A percentile compares a stretch with the other conserved stretches of the same genome.
phyloP scores from a whole-genome alignment of 1,139 yeast species.

The Saccharomyces hybrid region DNA sequence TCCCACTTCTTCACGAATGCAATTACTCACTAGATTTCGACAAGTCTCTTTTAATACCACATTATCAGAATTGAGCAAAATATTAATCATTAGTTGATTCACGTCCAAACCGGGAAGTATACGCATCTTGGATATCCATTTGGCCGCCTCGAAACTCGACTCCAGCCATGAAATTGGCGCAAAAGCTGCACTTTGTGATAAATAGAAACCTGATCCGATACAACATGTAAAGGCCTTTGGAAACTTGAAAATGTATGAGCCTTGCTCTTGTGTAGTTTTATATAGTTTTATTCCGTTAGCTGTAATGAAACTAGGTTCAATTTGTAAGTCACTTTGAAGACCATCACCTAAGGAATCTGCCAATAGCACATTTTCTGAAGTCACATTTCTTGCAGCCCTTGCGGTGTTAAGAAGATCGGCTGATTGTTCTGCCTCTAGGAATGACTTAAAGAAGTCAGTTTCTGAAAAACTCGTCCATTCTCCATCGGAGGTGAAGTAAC shows the following conservation, averaged over 20 bases:
- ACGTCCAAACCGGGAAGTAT: conserved; percentile 44
- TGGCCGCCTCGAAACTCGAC: conserved; percentile 42
- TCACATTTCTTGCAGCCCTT: neutral
- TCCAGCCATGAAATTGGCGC: conserved; percentile 55
- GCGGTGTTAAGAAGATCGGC: neutral
- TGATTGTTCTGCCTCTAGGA: conserved; percentile 12
- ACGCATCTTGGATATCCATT: conserved; percentile 47
- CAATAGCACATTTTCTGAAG: neutral
- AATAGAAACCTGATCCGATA: conserved; percentile 47
- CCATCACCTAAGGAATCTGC: neutral
- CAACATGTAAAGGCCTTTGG: conserved; percentile 48
- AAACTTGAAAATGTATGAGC: conserved; percentile 50
- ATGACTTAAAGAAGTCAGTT: conserved; percentile 21
- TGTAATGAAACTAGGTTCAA: conserved; percentile 45
- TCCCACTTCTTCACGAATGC: conserved; percentile 38
- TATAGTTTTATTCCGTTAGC: conserved; percentile 42
- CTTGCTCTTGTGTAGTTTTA: conserved; percentile 48
- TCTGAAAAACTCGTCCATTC: conserved; percentile 6
- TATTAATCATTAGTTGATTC: conserved; percentile 41
- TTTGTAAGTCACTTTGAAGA: conserved; percentile 19
- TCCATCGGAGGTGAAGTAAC: conserved; percentile 7
- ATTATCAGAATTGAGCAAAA: conserved; percentile 40
- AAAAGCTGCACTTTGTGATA: conserved; percentile 50
- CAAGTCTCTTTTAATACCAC: conserved; percentile 17
- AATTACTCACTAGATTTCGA: neutral